Conservation (phyloP, 2,329 filamentous ascomycete genomes). For the Sarocladium strictum region DNA sequence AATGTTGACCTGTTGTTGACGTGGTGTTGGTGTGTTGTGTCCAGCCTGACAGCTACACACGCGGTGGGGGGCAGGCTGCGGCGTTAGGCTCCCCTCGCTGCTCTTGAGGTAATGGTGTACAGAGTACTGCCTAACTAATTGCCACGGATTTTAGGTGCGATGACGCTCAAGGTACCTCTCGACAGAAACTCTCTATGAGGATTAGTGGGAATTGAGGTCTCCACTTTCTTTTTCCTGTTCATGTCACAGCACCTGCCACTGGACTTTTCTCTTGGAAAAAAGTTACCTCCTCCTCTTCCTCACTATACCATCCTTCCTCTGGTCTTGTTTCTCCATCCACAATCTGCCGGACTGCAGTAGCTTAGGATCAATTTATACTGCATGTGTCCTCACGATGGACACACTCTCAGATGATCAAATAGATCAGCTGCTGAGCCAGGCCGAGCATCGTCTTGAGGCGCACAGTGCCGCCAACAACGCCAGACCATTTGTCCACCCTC, state of each 20-base stretch:
- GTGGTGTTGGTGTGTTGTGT: slow-evolving; percentile 4
- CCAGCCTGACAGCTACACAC: not conserved
- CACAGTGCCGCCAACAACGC: not conserved
- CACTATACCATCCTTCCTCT: slow-evolving; percentile 3
- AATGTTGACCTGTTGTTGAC: not conserved
- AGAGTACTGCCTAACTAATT: not conserved
- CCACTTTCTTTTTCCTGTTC: not conserved
- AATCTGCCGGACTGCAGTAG: no score
- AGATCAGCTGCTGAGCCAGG: slow-evolving; percentile 25
- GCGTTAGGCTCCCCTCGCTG: not conserved
- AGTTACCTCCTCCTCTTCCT: slow-evolving; percentile 1
- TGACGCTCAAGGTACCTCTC: not conserved
- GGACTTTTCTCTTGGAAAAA: not conserved
- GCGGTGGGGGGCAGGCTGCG: not conserved
- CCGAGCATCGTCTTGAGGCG: slow-evolving; percentile 24
- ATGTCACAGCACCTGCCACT: not conserved
- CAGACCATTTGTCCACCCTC: slow-evolving; percentile 10
- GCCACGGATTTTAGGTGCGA: not conserved
- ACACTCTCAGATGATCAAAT: slow-evolving; percentile 23
- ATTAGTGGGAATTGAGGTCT: not conserved
- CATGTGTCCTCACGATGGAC: slow-evolving; percentile 20
- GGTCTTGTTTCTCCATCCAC: no score
- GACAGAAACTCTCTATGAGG: not conserved
- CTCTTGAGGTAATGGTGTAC: not conserved
- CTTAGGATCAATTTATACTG: no score